Base-by-base conservation (phyloP, 495 filamentous ascomycete genomes). In the Amniculicola lignicola region DNA sequence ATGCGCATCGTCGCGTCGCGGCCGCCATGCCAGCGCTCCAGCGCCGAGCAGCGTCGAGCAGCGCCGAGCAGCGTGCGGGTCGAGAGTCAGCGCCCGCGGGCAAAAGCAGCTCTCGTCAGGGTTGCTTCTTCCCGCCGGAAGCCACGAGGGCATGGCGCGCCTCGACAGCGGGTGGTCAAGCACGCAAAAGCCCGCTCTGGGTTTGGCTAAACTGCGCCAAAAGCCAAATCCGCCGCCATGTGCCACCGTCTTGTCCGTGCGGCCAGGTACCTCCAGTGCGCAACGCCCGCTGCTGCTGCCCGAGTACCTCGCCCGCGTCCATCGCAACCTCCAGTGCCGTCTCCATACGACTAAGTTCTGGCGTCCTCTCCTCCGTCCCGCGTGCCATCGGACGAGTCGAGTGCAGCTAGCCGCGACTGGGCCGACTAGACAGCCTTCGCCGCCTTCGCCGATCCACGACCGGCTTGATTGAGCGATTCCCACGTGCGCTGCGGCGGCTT, bases 381-480 rank as follows among this genome's bases (percentile, higher is more conserved):
- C 25, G 19, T 36, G 39, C n/a, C n/a, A n/a, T n/a, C n/a, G n/a
- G n/a, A n/a, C n/a, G n/a, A n/a, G n/a, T 59, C 47, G 47, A 55
- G 59, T 46, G 59, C 59, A 24, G 21, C 51, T 37, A 51, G 59
- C 59, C 53, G 59, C 59, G 52, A 52, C 53, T 57, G 47, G 24
- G 11, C 21, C 24, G 46, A 42, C 46, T n/a, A n/a, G n/a, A n/a
- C n/a, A n/a, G n/a, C n/a, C n/a, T n/a, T n/a, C n/a, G n/a, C n/a
- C n/a, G n/a, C n/a, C n/a, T n/a, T n/a, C 49, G 54, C 41, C 59
- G 61, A 63, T 54, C 49, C 55, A 59, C 61, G 61, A 63, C 40
- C n/a, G 49, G 35, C 54, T 57, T 62, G 47, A 51, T 62, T 58
- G 61, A 63, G 54, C 54, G 54, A 63, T 59, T 55, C 49, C 56